Conservation (phyloP, 2,329 filamentous ascomycete genomes). For the Kalmusia sp. region DNA sequence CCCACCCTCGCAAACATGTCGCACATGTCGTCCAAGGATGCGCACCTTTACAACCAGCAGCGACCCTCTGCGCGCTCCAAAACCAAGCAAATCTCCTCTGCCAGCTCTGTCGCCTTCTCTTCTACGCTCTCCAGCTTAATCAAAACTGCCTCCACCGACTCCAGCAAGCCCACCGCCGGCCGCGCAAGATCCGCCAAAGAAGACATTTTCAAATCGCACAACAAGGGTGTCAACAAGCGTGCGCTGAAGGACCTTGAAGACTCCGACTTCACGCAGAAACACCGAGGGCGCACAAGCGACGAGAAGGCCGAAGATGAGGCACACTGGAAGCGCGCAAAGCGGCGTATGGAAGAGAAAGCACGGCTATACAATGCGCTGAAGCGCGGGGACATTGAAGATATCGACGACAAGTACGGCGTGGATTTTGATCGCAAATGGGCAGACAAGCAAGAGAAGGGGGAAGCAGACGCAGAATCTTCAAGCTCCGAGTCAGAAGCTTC, state of each 20-base stretch:
- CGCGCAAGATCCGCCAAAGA: conserved; percentile 67
- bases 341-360: conserved; percentile 89
- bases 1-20: conserved; percentile 8
- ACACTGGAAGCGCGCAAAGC: conserved; percentile 70
- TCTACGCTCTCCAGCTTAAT: conserved; percentile 86
- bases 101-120: conserved; percentile 83
- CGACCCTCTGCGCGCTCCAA: conserved; percentile 63
- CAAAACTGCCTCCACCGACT: conserved; percentile 52
- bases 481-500: conserved; percentile 42
- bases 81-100: conserved; percentile 70
- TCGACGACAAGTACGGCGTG: conserved; percentile 71
- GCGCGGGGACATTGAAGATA: conserved; percentile 75
- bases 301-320: conserved; percentile 64
- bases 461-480: conserved; percentile 50
- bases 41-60: conserved; percentile 75
- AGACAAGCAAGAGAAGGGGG: conserved; percentile 62
- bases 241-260: conserved; percentile 67
- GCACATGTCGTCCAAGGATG: conserved; percentile 57
- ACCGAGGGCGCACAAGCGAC: conserved; percentile 62
- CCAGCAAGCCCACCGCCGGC: conserved; percentile 53
- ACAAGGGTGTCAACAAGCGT: conserved; percentile 67
- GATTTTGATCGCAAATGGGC: conserved; percentile 98
- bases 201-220: conserved; percentile 73
- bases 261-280: conserved; percentile 66
- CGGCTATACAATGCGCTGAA: conserved; percentile 89